These are phyloP conservation scores for Dothiorella sarmentorum DNA, from an alignment of 2,329 filamentous ascomycete genomes.

Conservation along the genomic window DNA sequence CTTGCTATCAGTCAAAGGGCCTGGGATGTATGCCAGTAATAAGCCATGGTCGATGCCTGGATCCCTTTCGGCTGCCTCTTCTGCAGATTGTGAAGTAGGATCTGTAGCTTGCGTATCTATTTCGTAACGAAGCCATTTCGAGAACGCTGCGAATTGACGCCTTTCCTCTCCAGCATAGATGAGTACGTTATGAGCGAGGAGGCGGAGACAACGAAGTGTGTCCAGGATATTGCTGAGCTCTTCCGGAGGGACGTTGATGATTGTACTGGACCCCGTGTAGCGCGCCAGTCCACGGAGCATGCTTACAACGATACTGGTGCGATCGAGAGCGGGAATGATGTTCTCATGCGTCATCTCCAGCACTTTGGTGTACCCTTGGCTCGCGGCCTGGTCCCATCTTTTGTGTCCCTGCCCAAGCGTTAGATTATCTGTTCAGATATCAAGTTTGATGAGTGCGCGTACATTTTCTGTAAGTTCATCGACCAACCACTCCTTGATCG, in stretches of 20 bases:
- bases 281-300: constrained; percentile 78
- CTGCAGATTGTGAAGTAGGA: constrained; percentile 50
- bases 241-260: constrained; percentile 49
- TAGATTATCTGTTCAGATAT: not conserved
- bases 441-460: constrained; percentile 29
- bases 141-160: constrained; percentile 73
- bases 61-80: constrained; percentile 76
- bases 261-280: constrained; percentile 66
- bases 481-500: constrained; percentile 81
- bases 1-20: constrained; percentile 64
- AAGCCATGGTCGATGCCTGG: constrained; percentile 69
- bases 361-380: constrained; percentile 72
- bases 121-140: constrained; percentile 76
- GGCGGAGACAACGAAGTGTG: constrained; percentile 68
- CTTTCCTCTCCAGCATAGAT: constrained; percentile 72
- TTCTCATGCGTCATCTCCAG: constrained; percentile 80
- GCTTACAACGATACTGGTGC: constrained; percentile 75
- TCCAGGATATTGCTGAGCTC: constrained; percentile 54
- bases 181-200: constrained; percentile 72
- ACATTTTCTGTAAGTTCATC: constrained; percentile 78
- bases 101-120: constrained; percentile 73
- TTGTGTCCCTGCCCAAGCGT: constrained; percentile 69
- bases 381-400: constrained; percentile 87
- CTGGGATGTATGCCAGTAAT: constrained; percentile 74
- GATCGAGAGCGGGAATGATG: constrained; percentile 81